Conservation (phyloP, 805 yeast genomes). For the Candida sithepensis region DNA sequence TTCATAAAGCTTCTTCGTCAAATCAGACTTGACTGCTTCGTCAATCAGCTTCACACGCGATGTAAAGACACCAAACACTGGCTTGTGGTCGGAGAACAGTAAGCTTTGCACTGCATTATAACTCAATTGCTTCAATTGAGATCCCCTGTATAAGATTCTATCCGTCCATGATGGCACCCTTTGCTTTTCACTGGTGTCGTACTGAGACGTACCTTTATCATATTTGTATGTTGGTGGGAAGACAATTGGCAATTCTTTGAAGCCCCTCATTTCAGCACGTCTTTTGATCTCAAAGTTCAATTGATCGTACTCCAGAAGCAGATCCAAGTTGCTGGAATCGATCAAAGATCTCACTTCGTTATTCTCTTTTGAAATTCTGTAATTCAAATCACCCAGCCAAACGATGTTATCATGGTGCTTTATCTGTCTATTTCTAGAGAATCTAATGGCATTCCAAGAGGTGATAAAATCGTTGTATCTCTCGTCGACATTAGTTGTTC, state of each 20-base stretch:
- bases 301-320: conserved; percentile 72
- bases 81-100: conserved; percentile 82
- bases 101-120: conserved; percentile 65
- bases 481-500: conserved; percentile 74
- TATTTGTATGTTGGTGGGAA: conserved; percentile 92
- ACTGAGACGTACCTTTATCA: conserved; percentile 75
- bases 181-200: conserved; percentile 89
- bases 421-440: conserved; percentile 71
- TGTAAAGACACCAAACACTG: conserved; percentile 78
- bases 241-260: conserved; percentile 68
- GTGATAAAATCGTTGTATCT: conserved; percentile 81
- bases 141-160: conserved; percentile 68
- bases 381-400: conserved; percentile 96
- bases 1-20: conserved; percentile 58
- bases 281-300: conserved; percentile 67
- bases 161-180: conserved; percentile 98
- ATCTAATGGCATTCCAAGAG: conserved; percentile 70
- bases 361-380: conserved; percentile 66
- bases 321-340: conserved; percentile 39
- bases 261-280: conserved; percentile 70
- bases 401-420: conserved; percentile 81
- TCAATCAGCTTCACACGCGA: conserved; percentile 68
- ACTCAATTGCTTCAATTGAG: conserved; percentile 53
- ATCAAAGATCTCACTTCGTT: conserved; percentile 68
- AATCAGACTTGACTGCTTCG: conserved; percentile 50